These are phyloP conservation scores for Populus trichocarpa DNA, from an alignment of 441 rosid genomes.

Conservation along the genomic window DNA sequence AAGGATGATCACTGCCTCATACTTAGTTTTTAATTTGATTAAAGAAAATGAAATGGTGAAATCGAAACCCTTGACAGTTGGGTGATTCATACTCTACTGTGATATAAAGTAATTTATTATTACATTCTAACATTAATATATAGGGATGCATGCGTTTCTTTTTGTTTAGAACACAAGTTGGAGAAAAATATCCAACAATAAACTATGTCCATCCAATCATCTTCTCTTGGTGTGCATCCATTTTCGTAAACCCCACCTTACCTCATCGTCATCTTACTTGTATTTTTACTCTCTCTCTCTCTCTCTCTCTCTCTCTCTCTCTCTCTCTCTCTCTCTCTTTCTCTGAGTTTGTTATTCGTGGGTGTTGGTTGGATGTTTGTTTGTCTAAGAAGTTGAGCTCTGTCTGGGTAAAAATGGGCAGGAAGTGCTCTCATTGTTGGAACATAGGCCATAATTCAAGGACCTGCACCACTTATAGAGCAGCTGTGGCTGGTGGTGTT, in stretches of 20 bases:
- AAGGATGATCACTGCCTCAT: too few species aligned
- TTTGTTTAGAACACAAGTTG: constrained; percentile 35
- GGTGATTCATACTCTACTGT: too few species aligned
- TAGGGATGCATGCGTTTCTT: neutral
- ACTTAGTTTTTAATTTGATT: too few species aligned
- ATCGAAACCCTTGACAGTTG: too few species aligned
- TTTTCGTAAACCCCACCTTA: constrained; percentile 44
- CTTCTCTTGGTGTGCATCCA: constrained; percentile 51
- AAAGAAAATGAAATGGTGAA: too few species aligned
- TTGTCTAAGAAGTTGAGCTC: constrained; percentile 15
- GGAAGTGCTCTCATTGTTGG: constrained; percentile 89
- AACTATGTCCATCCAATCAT: constrained; percentile 67
- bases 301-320: constrained; percentile 9
- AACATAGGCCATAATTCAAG: constrained; percentile 83
- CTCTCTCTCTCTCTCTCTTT: constrained; percentile 7
- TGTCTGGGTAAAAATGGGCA: constrained; percentile 60
- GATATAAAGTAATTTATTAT: too few species aligned
- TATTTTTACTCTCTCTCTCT: constrained; percentile 9
- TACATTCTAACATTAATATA: too few species aligned
- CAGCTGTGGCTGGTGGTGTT: constrained; percentile 30
- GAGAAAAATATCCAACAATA: constrained; percentile 36
- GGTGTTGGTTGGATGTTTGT: constrained; percentile 7
- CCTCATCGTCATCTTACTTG: constrained; percentile 31
- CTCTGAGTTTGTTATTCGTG: constrained; percentile 7
- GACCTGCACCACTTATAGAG: constrained; percentile 49